Base-by-base conservation (phyloP, 2,329 filamentous ascomycete species). In the Cladophialophora bantiana region DNA sequence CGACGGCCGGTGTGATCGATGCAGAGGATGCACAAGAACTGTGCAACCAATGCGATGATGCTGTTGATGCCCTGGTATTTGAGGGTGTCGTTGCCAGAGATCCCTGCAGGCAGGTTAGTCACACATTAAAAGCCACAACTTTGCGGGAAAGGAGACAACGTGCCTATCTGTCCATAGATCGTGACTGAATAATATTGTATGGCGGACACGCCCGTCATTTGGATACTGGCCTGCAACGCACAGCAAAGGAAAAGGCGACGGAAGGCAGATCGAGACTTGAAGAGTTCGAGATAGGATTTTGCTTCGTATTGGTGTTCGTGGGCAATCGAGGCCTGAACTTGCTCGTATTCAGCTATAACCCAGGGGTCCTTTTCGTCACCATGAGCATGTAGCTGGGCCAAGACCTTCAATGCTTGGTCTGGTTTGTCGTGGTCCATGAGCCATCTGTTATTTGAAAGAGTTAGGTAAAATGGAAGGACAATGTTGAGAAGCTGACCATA, bases 41-140 rank as follows among this genome's bases (percentile, higher is more conserved):
- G 88, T 0, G 87, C 90, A 12, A 92, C 75, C 7, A 93, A 79
- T 1, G 89, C 90, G 59, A 93, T 86, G 67, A 92, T 83, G 1
- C 85, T 89, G 68, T 89, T 91, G 73, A 93, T 92, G 62, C 89
- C 90, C 76, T 93, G 90, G 76, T 93, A 93, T 70, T 89, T 87
- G 48, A 93, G 83, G 0, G 91, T 88, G 34, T 90, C 84, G 59
- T 86, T 81, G 26, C 85, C 84, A 0, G 78, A 76, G 71, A 93
- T 92, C 34, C 90, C 90, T 71, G 92, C 15, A 26, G 2, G n/a
- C n/a, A 13, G 7, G 20, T 54, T 15, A 20, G 52, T 54, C 4
- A 35, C 26, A 26, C 9, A 52, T 7, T 32, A 52, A 26, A 26
- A 26, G 26, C 40, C 40, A 42, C 40, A 4, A 2, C 2, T 2